These are phyloP conservation scores for Psidium guajava DNA, from an alignment of 345 rosid species.

Conservation along the genomic window DNA sequence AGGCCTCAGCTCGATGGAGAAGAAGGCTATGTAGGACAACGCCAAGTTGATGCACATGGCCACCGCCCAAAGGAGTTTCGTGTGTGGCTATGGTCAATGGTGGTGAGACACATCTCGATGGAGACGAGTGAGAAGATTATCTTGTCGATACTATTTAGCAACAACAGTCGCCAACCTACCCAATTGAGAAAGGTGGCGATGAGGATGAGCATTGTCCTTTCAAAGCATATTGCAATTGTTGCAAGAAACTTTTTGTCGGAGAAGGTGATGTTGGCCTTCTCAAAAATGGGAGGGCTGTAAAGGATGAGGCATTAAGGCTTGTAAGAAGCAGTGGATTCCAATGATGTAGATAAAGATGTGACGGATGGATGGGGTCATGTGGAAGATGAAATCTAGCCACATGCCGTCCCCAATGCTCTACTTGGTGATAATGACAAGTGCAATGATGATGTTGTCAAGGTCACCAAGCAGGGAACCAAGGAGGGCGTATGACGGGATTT, in stretches of 20 bases:
- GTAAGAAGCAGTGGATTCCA: conserved; percentile 52
- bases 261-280: conserved; percentile 52
- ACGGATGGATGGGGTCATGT: conserved; percentile 45
- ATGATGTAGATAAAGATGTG: conserved; percentile 47
- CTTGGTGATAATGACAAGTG: too few species aligned
- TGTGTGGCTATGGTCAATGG: conserved; percentile 17
- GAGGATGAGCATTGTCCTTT: conserved; percentile 48
- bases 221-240: neutral
- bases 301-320: conserved; percentile 64
- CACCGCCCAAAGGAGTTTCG: conserved; percentile 50
- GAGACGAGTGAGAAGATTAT: conserved; percentile 14
- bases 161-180: conserved; percentile 46
- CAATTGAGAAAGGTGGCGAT: conserved; percentile 40
- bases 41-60: conserved; percentile 34
- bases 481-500: too few species aligned
- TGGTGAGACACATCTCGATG: conserved; percentile 32
- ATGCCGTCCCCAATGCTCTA: too few species aligned
- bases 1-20: conserved; percentile 67
- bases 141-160: neutral
- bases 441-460: too few species aligned
- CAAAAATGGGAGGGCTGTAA: conserved; percentile 64
- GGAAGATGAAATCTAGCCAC: conserved; percentile 5
- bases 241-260: conserved; percentile 22
- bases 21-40: conserved; percentile 47
- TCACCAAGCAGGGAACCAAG: too few species aligned